Evolutionary conservation across 2,329 filamentous ascomycete genomes (phyloP).

Genomic region (Huntiella bhutanensis): DNA sequence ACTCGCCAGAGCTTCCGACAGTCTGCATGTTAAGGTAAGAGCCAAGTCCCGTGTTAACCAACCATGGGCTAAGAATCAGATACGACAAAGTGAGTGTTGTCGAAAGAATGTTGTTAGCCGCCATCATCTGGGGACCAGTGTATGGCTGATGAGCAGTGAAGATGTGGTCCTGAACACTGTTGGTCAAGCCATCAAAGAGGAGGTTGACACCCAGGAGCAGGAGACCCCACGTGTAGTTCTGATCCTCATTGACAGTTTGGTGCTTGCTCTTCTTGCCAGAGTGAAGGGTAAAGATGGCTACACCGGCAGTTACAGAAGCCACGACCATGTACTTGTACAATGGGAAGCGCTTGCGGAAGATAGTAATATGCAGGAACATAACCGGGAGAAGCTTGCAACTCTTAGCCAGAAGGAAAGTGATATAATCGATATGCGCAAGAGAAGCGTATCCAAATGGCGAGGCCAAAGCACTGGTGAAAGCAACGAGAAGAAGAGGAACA

Average conservation of each 20-base stretch:
- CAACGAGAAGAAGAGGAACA: constrained; percentile 62
- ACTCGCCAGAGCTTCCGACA: constrained; percentile 51
- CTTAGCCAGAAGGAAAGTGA: constrained; percentile 93
- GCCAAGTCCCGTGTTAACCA: constrained; percentile 48
- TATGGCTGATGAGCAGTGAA: constrained; percentile 65
- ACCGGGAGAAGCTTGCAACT: constrained; percentile 97
- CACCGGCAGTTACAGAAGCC: constrained; percentile 71
- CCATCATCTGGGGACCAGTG: constrained; percentile 97
- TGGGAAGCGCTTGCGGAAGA: constrained; percentile 79
- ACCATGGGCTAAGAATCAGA: constrained; percentile 57
- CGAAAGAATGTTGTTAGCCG: constrained; percentile 79
- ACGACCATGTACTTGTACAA: constrained; percentile 95
- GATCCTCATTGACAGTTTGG: constrained; percentile 24
- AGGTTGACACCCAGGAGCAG: constrained; percentile 74
- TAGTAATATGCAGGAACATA: constrained; percentile 85
- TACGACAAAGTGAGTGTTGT: constrained; percentile 61
- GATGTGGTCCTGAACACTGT: constrained; percentile 91
- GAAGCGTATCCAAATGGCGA: constrained; percentile 92
- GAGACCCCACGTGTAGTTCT: constrained; percentile 59
- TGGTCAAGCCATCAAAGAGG: constrained; percentile 87
- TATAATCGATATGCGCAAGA: constrained; percentile 87
- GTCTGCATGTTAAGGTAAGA: constrained; percentile 49
- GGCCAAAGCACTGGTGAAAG: constrained; percentile 70
- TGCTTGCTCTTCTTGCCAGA: constrained; percentile 38
- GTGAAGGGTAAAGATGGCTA: constrained; percentile 88